Conservation (phyloP, 2,329 filamentous ascomycete genomes). For the Phaeophleospora eucalypticola region DNA sequence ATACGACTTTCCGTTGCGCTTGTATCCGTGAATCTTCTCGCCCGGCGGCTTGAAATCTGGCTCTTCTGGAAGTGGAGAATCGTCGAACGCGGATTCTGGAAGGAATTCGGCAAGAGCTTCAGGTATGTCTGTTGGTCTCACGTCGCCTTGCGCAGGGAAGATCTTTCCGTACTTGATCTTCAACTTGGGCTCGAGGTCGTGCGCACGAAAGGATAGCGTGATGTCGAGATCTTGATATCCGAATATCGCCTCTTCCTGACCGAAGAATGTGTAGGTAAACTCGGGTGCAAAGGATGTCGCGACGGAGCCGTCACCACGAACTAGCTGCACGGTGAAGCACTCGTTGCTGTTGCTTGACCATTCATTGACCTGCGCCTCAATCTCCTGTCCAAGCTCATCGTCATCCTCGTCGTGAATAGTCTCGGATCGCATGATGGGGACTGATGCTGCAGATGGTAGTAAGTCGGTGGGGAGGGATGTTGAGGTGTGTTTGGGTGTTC, state of each 20-base stretch:
- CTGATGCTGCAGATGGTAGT: no score
- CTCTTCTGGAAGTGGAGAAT: slow-evolving; percentile 30
- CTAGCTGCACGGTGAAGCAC: slow-evolving; percentile 59
- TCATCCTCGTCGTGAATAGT: slow-evolving; percentile 15
- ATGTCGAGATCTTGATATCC: slow-evolving; percentile 82
- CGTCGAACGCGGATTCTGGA: slow-evolving; percentile 55
- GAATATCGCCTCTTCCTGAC: slow-evolving; percentile 86
- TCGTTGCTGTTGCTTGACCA: slow-evolving; percentile 60
- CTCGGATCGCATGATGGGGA: not conserved
- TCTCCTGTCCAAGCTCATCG: slow-evolving; percentile 24
- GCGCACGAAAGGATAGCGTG: slow-evolving; percentile 63
- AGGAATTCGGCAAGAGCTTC: slow-evolving; percentile 62
- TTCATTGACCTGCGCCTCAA: slow-evolving; percentile 28
- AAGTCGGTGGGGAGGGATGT: no score
- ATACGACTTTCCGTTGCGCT: slow-evolving; percentile 60
- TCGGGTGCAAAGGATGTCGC: slow-evolving; percentile 64
- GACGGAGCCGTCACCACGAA: slow-evolving; percentile 47
- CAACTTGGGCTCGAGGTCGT: slow-evolving; percentile 76
- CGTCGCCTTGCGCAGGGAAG: slow-evolving; percentile 64
- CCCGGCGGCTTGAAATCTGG: slow-evolving; percentile 69
- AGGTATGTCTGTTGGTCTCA: slow-evolving; percentile 65
- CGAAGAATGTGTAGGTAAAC: slow-evolving; percentile 90
- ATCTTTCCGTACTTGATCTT: slow-evolving; percentile 68
- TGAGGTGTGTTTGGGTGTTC: no score
- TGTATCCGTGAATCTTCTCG: slow-evolving; percentile 61